Base-by-base conservation (phyloP, 2,329 filamentous ascomycete genomes). In the Tolypocladium endophyticum region DNA sequence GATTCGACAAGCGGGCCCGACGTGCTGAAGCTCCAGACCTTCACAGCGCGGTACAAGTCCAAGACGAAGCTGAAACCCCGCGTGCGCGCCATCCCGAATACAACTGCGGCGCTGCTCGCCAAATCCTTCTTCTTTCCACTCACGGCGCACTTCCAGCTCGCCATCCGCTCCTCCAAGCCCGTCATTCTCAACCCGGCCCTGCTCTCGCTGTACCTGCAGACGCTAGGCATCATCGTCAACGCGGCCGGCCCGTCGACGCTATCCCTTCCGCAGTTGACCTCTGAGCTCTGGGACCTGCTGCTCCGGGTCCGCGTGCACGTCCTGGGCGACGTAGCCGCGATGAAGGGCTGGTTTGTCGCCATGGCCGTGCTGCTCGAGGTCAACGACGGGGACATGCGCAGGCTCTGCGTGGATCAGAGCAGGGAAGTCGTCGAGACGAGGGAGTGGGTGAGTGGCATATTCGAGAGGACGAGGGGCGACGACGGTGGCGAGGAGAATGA, bases 61-160 rank as follows among this genome's bases (percentile, higher is more conserved):
- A 71, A 63, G 58, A 61, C 66, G 1, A 71, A 72, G 60, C 55
- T 67, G 23, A 74, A 69, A 60, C 76, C 76, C 1, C 76, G 77
- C 20, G 64, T 79, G 36, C 81, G 81, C 59, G 76, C 86, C 4
- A 87, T 88, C 18, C 82, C 88, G 14, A 96, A 96, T 69, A 87
- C 87, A 11, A 85, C 96, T 0, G 88, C 92, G 45, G 84, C 87
- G 57, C 77, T 96, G 33, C 84, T 97, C 33, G 82, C 86, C 0
- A 79, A 85, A 0, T 83, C 82, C 20, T 94, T 97, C 77, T 97
- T 97, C 82, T 89, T 88, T 64, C 93, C 94, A 0, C 79, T 99
- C 12, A 88, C 88, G 0, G 88, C 88, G 0, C 87, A 90, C 50
- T 95, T 94, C 74, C 89, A 88, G 69, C 79, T 88, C 3, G 86